phyloP scores from a whole-genome alignment of 352 stramenopile species.

The Saprolegnia parasitica region DNA sequence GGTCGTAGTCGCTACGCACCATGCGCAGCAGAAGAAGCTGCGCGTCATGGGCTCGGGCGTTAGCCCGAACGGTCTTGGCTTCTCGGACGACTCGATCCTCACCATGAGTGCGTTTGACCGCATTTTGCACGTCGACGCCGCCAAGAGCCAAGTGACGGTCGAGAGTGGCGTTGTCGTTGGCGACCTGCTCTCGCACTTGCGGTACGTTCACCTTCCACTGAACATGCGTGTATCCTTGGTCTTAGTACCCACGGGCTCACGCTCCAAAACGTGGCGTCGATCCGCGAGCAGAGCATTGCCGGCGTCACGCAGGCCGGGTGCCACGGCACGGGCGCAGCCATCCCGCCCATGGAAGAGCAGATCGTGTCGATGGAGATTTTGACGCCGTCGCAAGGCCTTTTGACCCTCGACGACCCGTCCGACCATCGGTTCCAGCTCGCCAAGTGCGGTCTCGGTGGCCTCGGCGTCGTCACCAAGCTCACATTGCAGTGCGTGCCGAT shows the following conservation, averaged over 20 bases:
- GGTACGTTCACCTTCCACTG: conserved; percentile 18
- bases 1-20: conserved; percentile 51
- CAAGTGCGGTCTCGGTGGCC: conserved; percentile 92
- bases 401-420: conserved; percentile 79
- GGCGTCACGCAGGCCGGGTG: conserved; percentile 93
- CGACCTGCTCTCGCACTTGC: conserved; percentile 68
- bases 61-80: conserved; percentile 95
- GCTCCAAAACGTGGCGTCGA: conserved; percentile 98
- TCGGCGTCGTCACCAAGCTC: conserved; percentile 96
- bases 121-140: conserved; percentile 86
- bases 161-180: conserved; percentile 70
- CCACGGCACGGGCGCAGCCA: conserved; percentile 93
- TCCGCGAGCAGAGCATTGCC: conserved; percentile 97
- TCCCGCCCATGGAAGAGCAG: conserved; percentile 97
- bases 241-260: conserved; percentile 79
- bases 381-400: conserved; percentile 87
- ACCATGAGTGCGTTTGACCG: conserved; percentile 91
- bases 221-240: neutral
- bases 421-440: conserved; percentile 88
- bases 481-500: conserved; percentile 93
- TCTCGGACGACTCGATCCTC: conserved; percentile 85
- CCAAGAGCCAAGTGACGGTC: conserved; percentile 91
- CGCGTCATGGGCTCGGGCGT: conserved; percentile 94
- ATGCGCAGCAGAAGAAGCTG: conserved; percentile 69
- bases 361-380: conserved; percentile 95